Evolutionary conservation across 2,329 filamentous ascomycete species (phyloP).

Genomic region (Colletotrichum sojae): DNA sequence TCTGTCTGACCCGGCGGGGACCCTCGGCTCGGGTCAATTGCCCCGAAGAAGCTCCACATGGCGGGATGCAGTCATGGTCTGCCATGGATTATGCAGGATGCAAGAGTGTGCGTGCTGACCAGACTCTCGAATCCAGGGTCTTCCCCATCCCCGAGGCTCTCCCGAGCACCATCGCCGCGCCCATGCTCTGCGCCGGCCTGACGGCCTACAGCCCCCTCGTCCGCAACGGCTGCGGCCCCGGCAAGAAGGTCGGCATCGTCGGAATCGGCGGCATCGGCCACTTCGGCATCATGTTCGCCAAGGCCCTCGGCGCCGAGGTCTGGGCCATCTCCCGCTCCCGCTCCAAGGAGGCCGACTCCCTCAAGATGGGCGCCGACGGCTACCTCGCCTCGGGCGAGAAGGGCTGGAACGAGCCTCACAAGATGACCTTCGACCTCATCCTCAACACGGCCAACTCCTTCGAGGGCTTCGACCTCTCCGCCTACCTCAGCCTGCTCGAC

Average conservation of each 20-base stretch:
- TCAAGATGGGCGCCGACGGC: constrained; percentile 72
- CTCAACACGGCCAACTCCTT: constrained; percentile 81
- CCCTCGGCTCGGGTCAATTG: neutral
- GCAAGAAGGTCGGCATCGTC: constrained; percentile 84
- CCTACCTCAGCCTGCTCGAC: constrained; percentile 85
- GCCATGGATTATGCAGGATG: too few relatives aligned
- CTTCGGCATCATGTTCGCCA: constrained; percentile 78
- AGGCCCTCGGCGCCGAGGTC: constrained; percentile 74
- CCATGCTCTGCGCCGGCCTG: constrained; percentile 88
- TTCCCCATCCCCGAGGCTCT: constrained; percentile 84
- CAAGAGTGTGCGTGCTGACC: too few relatives aligned
- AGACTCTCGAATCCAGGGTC: constrained; percentile 57
- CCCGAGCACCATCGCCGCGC: constrained; percentile 73
- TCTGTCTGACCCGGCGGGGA: too few relatives aligned
- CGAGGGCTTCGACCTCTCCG: constrained; percentile 75
- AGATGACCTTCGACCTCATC: constrained; percentile 81
- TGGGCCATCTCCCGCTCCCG: constrained; percentile 74
- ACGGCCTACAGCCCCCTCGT: constrained; percentile 85
- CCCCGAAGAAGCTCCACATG: neutral
- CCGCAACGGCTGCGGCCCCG: constrained; percentile 80
- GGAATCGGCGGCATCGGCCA: constrained; percentile 82
- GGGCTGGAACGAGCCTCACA: constrained; percentile 70
- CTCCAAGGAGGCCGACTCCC: constrained; percentile 72
- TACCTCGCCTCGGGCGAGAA: constrained; percentile 71
- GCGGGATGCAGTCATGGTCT: too few relatives aligned